These are phyloP conservation scores for Raffaelea deltoideospora DNA, from an alignment of 2,329 filamentous ascomycete species.

Conservation along the genomic window DNA sequence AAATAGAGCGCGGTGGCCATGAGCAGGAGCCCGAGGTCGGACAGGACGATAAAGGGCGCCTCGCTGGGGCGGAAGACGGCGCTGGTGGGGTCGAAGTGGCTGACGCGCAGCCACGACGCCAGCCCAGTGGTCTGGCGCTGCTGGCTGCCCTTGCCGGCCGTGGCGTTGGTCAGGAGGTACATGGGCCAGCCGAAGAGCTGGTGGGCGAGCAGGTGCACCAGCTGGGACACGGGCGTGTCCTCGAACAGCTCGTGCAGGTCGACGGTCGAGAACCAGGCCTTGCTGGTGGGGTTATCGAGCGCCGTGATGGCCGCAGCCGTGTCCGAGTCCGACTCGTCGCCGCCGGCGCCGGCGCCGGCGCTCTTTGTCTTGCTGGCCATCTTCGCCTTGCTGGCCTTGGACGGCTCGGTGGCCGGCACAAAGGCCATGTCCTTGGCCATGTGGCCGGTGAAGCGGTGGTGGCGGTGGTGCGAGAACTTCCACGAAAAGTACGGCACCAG, in stretches of 20 bases:
- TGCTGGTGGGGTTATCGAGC: too few species aligned
- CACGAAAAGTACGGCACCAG: constrained; percentile 94
- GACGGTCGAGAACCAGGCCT: too few species aligned
- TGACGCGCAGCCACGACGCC: constrained; percentile 55
- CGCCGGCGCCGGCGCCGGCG: constrained; percentile 78
- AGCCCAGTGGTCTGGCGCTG: constrained; percentile 78
- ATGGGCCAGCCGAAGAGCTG: constrained; percentile 86
- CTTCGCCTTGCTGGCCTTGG: constrained; percentile 45
- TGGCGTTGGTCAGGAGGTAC: constrained; percentile 84
- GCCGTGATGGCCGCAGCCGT: too few species aligned
- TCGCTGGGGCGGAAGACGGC: constrained; percentile 88
- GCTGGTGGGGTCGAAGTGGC: constrained; percentile 83
- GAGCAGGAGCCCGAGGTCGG: constrained; percentile 65
- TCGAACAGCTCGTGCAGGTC: constrained; percentile 59
- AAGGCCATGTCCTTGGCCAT: constrained; percentile 99
- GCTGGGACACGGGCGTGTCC: constrained; percentile 42
- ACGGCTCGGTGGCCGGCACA: constrained; percentile 66
- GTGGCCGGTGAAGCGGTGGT: constrained; percentile 97
- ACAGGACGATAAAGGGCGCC: constrained; percentile 70
- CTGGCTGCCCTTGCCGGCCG: constrained; percentile 84
- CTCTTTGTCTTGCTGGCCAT: constrained; percentile 80
- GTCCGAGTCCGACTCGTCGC: too few species aligned
- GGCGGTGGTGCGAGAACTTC: constrained; percentile 98
- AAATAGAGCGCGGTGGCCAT: constrained; percentile 45
- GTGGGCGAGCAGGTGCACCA: constrained; percentile 47